Base-by-base conservation (phyloP, 106 monocot species). In the Dendrobium officinale region DNA sequence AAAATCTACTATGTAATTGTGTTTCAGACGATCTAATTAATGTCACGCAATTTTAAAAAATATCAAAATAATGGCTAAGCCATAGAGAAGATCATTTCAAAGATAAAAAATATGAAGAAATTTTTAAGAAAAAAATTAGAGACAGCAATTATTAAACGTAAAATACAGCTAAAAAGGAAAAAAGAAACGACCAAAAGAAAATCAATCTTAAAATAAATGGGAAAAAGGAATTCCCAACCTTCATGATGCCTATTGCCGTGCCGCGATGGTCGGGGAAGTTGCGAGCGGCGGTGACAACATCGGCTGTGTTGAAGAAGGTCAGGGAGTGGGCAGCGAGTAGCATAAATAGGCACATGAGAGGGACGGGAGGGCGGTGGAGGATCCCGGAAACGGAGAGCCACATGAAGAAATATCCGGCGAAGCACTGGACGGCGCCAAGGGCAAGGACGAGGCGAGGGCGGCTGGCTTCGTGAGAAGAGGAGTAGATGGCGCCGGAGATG, bases 241-340 rank as follows among this genome's bases (percentile, higher is more conserved):
- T 84, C 89, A 86, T 89, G 84, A 89, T 89, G 29, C 84, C 77
- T 4, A 80, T 80, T 24, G 84, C 80, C n/a, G 84, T 86, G 48
- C 89, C 89, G 8, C 85, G 64, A 74, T 67, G 56, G 82, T 4
- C 67, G 40, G 19, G 82, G 77, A 31, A 86, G 51, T 70, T 54
- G 2, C 54, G 19, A 47, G 6, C 42, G 9, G 90, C 90, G 9
- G 88, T 82, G 72, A 96, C 96, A 6, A 90, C 89, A 55, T 90
- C 67, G 11, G 93, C 90, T 8, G 96, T 96, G 67, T 96, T 96
- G 77, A 86, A 87, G 79, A 94, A 96, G 11, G 92, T 94, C 86
- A 90, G 87, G 0, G 90, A 78, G 24, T 92, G 96, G 9, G 92
- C 93, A 0, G 94, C 96, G 9, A 96, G 78, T 13, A 96, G 80